Evolutionary conservation across 2,329 filamentous ascomycete genomes (phyloP).

Genomic region (Metarhizium rileyi): DNA sequence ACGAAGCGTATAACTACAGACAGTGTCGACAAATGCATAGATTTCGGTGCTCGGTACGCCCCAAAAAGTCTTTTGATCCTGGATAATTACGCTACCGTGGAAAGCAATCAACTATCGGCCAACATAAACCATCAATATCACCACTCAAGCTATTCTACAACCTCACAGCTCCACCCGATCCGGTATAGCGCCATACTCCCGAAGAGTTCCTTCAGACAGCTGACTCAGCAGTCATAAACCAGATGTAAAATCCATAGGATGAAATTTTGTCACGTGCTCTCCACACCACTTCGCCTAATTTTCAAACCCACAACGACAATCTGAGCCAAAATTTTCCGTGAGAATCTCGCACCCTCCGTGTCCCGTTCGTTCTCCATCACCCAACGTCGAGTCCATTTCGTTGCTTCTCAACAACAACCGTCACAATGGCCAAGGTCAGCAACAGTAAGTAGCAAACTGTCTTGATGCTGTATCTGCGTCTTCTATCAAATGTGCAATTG

Average conservation of each 20-base stretch:
- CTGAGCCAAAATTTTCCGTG: constrained; percentile 7
- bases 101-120: too few relatives aligned
- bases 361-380: constrained; percentile 14
- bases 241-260: not conserved
- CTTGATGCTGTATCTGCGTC: not conserved
- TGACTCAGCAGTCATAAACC: not conserved
- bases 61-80: too few relatives aligned
- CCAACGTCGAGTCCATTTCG: constrained; percentile 20
- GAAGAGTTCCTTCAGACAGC: too few relatives aligned
- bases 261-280: constrained; percentile 22
- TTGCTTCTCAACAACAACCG: constrained; percentile 19
- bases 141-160: too few relatives aligned
- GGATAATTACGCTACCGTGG: too few relatives aligned
- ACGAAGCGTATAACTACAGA: not conserved
- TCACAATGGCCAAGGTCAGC: constrained; percentile 65
- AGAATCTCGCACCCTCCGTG: not conserved
- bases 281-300: constrained; percentile 17
- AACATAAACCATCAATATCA: not conserved
- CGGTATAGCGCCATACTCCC: not conserved
- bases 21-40: not conserved
- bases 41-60: not conserved
- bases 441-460: constrained; percentile 32
- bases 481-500: too few relatives aligned
- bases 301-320: constrained; percentile 19
- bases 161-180: constrained; percentile 4